These are phyloP conservation scores for Ilyonectria sp. DNA, from an alignment of 2,329 filamentous ascomycete genomes.

Conservation along the genomic window DNA sequence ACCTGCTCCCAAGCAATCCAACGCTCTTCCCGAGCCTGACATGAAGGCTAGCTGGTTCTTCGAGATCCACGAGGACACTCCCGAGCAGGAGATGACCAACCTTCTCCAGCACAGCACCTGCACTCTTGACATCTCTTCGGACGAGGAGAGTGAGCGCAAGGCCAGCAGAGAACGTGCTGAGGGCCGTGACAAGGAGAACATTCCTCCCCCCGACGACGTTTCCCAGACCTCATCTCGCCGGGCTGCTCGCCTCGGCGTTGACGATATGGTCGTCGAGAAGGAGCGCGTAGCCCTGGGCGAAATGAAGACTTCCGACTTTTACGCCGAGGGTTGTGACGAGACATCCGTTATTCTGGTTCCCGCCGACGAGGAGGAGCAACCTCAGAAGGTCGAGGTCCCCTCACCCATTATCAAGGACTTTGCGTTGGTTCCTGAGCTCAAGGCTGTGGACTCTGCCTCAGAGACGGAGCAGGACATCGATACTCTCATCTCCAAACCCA, in stretches of 20 bases:
- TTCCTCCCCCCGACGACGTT: constrained; percentile 80
- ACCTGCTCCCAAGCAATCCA: constrained; percentile 47
- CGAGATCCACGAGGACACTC: constrained; percentile 93
- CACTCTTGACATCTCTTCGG: constrained; percentile 89
- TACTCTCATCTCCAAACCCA: constrained; percentile 54
- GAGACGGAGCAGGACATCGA: constrained; percentile 51
- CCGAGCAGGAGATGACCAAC: constrained; percentile 92
- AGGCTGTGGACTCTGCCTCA: constrained; percentile 40
- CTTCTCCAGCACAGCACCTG: constrained; percentile 92
- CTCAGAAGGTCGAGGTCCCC: constrained; percentile 22
- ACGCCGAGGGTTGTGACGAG: constrained; percentile 75
- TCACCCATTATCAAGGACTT: constrained; percentile 33
- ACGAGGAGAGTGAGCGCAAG: constrained; percentile 80
- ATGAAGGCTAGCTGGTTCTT: constrained; percentile 86
- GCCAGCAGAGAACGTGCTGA: constrained; percentile 68
- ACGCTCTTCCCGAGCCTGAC: constrained; percentile 59
- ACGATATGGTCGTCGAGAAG: constrained; percentile 75
- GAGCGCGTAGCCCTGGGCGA: constrained; percentile 77
- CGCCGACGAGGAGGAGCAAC: constrained; percentile 69
- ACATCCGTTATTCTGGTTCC: constrained; percentile 73
- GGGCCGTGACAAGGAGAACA: constrained; percentile 90
- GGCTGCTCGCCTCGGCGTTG: constrained; percentile 50
- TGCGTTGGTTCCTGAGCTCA: constrained; percentile 39
- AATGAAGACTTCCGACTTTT: constrained; percentile 78
- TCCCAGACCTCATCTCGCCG: constrained; percentile 68